Evolutionary conservation across 306 rosid species (phyloP).

Genomic region (Citrullus colocynthis): DNA sequence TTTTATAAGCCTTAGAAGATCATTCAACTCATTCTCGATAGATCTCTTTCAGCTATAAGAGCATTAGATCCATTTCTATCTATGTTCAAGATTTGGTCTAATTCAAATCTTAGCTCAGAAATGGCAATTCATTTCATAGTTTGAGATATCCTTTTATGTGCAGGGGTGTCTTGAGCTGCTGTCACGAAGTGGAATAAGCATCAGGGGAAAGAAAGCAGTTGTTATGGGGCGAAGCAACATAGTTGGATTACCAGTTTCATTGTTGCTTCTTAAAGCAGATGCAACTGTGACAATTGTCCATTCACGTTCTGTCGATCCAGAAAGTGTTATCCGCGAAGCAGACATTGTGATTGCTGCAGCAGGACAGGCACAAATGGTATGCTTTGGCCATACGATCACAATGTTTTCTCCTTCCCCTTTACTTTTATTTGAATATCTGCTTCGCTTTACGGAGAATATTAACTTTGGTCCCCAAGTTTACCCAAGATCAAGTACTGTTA

Average conservation of each 20-base stretch:
- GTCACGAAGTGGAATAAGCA: constrained; percentile 53
- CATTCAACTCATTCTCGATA: background rate
- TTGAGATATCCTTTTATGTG: background rate
- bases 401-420: background rate
- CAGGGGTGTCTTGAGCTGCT: constrained; percentile 90
- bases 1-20: background rate
- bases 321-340: constrained; percentile 56
- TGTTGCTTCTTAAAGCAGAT: constrained; percentile 79
- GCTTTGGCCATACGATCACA: background rate
- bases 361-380: constrained; percentile 80
- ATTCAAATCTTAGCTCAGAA: background rate
- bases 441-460: background rate
- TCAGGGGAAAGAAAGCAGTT: constrained; percentile 74
- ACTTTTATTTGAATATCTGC: background rate
- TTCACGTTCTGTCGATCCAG: constrained; percentile 55
- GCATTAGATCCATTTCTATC: background rate
- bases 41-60: background rate
- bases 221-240: constrained; percentile 96
- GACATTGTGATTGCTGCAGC: constrained; percentile 92
- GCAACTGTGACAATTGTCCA: constrained; percentile 76
- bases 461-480: background rate
- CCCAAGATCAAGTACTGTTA: background rate
- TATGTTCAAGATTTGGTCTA: background rate
- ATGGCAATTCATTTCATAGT: background rate
- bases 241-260: constrained; percentile 77